These are phyloP conservation scores for Boletus subluridellus DNA, from an alignment of 1,284 basidiomycete genomes.

Conservation along the genomic window DNA sequence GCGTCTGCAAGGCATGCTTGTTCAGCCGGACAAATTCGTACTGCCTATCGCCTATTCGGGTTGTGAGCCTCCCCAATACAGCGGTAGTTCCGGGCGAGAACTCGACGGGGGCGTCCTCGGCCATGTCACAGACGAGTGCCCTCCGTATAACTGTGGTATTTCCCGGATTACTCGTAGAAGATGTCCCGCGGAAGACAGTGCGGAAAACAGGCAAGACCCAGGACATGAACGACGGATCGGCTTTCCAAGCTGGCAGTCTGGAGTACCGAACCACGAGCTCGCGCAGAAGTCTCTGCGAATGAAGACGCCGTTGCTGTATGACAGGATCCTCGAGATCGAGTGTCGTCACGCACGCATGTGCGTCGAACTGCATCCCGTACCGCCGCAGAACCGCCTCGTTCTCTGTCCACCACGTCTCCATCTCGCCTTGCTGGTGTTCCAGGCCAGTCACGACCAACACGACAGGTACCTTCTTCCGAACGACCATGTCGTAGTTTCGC, in stretches of 20 bases:
- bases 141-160: not conserved
- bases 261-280: too few species aligned
- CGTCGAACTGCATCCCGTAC: not conserved
- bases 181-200: not conserved
- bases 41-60: too few species aligned
- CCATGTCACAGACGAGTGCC: not conserved
- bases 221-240: not conserved
- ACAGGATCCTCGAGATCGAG: too few species aligned
- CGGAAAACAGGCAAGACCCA: not conserved
- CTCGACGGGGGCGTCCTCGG: too few species aligned
- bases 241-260: too few species aligned
- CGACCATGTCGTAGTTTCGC: constrained; percentile 21
- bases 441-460: constrained; percentile 4
- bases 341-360: too few species aligned
- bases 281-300: too few species aligned
- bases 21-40: not conserved
- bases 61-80: too few species aligned
- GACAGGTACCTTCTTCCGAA: constrained; percentile 13
- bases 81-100: too few species aligned
- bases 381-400: not conserved
- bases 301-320: too few species aligned
- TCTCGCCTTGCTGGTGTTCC: too few species aligned
- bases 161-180: constrained; percentile 1
- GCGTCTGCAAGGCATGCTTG: not conserved
- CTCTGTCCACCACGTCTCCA: not conserved